Conservation (phyloP, 495 filamentous ascomycete genomes). For the Penicillium tannophilum region DNA sequence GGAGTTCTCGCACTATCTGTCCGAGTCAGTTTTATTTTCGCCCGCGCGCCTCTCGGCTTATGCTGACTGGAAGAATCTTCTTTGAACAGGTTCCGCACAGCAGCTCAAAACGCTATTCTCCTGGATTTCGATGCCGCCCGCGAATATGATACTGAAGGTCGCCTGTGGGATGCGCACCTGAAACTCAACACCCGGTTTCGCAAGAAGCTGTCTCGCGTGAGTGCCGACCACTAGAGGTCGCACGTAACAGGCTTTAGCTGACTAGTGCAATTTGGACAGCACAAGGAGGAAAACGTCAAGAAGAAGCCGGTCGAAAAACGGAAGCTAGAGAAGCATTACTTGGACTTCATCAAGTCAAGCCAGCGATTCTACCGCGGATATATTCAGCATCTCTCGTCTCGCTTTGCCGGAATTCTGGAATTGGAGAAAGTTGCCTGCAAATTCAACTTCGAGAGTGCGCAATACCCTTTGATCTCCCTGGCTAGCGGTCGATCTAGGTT, state of each 20-base stretch:
- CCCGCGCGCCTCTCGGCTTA: slow-evolving; percentile 19
- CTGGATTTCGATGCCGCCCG: slow-evolving; percentile 71
- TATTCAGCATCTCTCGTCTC: slow-evolving; percentile 74
- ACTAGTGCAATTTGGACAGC: slow-evolving; percentile 38
- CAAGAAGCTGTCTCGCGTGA: slow-evolving; percentile 57
- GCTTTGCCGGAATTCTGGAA: slow-evolving; percentile 70
- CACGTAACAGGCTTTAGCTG: slow-evolving; percentile 3
- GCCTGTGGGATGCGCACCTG: slow-evolving; percentile 78
- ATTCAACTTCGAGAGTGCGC: slow-evolving; percentile 63
- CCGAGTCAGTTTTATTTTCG: slow-evolving; percentile 51
- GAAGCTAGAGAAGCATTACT: slow-evolving; percentile 77
- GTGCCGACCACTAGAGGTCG: slow-evolving; percentile 20
- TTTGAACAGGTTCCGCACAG: slow-evolving; percentile 61
- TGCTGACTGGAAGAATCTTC: slow-evolving; percentile 18
- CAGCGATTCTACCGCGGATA: slow-evolving; percentile 86
- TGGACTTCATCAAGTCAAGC: slow-evolving; percentile 80
- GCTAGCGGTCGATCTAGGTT: slow-evolving; percentile 27
- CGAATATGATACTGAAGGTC: slow-evolving; percentile 61
- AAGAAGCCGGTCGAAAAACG: slow-evolving; percentile 74
- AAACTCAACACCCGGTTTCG: slow-evolving; percentile 77
- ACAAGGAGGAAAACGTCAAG: slow-evolving; percentile 55
- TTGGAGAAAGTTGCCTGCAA: slow-evolving; percentile 70
- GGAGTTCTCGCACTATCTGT: slow-evolving; percentile 58
- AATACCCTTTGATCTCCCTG: not conserved
- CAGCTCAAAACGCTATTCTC: slow-evolving; percentile 72